These are phyloP conservation scores for Exophiala mesophila DNA, from an alignment of 2,329 filamentous ascomycete species.

Conservation along the genomic window DNA sequence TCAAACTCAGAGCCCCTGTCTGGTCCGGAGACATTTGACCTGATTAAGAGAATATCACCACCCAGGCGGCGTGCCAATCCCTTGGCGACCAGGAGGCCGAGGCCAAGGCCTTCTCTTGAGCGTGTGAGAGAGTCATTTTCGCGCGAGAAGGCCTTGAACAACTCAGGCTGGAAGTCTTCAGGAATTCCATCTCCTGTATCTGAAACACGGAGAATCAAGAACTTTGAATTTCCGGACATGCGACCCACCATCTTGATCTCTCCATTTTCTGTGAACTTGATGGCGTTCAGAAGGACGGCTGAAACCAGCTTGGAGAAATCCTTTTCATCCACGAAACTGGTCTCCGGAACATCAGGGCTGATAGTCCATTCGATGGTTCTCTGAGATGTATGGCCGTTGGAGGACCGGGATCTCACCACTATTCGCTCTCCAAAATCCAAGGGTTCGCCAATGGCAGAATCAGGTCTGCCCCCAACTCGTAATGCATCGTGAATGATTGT, in stretches of 20 bases:
- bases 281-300: slow-evolving; percentile 60
- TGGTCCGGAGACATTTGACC: slow-evolving; percentile 58
- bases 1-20: slow-evolving; percentile 63
- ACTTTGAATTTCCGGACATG: slow-evolving; percentile 47
- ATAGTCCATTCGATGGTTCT: slow-evolving; percentile 47
- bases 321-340: slow-evolving; percentile 53
- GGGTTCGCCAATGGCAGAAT: slow-evolving; percentile 42
- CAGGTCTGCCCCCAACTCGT: slow-evolving; percentile 44
- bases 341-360: slow-evolving; percentile 43
- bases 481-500: slow-evolving; percentile 46
- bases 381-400: slow-evolving; percentile 40
- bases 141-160: slow-evolving; percentile 66
- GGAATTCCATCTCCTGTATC: slow-evolving; percentile 68
- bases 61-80: slow-evolving; percentile 64
- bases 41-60: slow-evolving; percentile 61
- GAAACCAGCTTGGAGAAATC: slow-evolving; percentile 61
- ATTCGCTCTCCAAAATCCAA: slow-evolving; percentile 43
- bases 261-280: slow-evolving; percentile 66
- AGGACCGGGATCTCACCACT: slow-evolving; percentile 40
- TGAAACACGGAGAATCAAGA: slow-evolving; percentile 57
- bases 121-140: slow-evolving; percentile 65
- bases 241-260: slow-evolving; percentile 53
- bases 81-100: slow-evolving; percentile 68
- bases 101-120: slow-evolving; percentile 62
- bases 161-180: slow-evolving; percentile 57